phyloP scores from a whole-genome alignment of 2,329 filamentous ascomycete species.

The Torrubiellomyces zombiae region DNA sequence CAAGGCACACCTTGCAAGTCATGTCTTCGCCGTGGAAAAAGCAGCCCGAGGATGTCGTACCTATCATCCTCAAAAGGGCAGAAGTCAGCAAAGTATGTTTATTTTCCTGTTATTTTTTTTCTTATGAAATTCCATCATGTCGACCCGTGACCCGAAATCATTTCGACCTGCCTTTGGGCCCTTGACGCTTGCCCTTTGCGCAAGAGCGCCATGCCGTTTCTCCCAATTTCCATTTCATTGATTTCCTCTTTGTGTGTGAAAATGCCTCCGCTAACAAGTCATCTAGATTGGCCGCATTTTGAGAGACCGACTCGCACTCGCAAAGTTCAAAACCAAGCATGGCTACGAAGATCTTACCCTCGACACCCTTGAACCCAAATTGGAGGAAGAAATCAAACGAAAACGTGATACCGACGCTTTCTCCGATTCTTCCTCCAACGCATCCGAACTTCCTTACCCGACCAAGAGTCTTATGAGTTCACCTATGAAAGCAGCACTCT shows the following conservation, averaged over 20 bases:
- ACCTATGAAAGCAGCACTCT: slow-evolving; percentile 65
- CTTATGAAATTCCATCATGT: too few relatives aligned
- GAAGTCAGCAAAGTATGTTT: slow-evolving; percentile 61
- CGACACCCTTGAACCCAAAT: slow-evolving; percentile 68
- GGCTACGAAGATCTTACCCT: slow-evolving; percentile 85
- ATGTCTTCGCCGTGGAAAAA: slow-evolving; percentile 48
- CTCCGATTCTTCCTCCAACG: slow-evolving; percentile 74
- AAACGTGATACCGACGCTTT: slow-evolving; percentile 61
- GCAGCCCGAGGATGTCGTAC: slow-evolving; percentile 46
- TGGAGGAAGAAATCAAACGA: slow-evolving; percentile 63
- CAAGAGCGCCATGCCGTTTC: too few relatives aligned
- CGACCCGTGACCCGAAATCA: too few relatives aligned
- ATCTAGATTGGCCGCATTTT: slow-evolving; percentile 76
- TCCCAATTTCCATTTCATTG: too few relatives aligned
- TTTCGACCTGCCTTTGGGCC: too few relatives aligned
- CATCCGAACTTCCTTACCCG: slow-evolving; percentile 61
- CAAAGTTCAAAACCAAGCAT: slow-evolving; percentile 93
- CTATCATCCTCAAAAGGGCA: slow-evolving; percentile 54
- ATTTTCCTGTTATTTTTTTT: too few relatives aligned
- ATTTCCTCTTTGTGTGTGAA: too few relatives aligned
- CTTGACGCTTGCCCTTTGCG: too few relatives aligned
- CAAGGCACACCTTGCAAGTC: too few relatives aligned
- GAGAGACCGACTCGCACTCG: slow-evolving; percentile 84
- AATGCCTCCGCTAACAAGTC: too few relatives aligned
- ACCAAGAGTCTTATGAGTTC: slow-evolving; percentile 61